These are phyloP conservation scores for Xanthoconium stramineum DNA, from an alignment of 768 basidiomycete species.

Conservation along the genomic window DNA sequence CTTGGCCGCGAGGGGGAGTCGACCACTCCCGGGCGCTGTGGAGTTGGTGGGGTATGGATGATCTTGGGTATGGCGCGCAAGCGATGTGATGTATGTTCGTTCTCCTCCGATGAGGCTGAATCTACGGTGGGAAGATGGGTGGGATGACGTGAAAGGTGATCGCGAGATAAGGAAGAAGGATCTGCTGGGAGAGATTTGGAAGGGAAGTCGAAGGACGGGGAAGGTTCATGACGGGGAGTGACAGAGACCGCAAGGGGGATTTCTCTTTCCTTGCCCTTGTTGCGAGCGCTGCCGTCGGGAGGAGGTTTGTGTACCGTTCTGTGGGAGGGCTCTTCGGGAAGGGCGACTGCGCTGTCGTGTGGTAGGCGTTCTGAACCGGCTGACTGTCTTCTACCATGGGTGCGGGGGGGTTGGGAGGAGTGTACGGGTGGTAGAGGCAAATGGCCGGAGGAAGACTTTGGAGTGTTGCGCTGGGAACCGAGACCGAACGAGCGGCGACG, in stretches of 20 bases:
- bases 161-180: slow-evolving; percentile 15
- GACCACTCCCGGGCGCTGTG: slow-evolving; percentile 25
- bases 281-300: slow-evolving; percentile 14
- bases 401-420: slow-evolving; percentile 7
- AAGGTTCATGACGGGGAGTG: slow-evolving; percentile 6
- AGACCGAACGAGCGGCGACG: slow-evolving; percentile 33
- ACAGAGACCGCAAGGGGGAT: neutral
- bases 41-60: slow-evolving; percentile 37
- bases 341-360: slow-evolving; percentile 33
- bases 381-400: slow-evolving; percentile 28
- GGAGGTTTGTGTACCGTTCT: slow-evolving; percentile 8
- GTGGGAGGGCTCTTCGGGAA: slow-evolving; percentile 25
- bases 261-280: slow-evolving; percentile 30
- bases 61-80: slow-evolving; percentile 30
- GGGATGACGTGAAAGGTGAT: slow-evolving; percentile 8
- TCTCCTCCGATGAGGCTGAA: slow-evolving; percentile 25
- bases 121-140: slow-evolving; percentile 26
- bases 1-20: slow-evolving; percentile 5
- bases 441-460: slow-evolving; percentile 28
- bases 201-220: slow-evolving; percentile 12
- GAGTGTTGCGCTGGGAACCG: slow-evolving; percentile 27
- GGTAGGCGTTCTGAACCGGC: slow-evolving; percentile 30
- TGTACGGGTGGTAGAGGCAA: slow-evolving; percentile 25
- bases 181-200: slow-evolving; percentile 24
- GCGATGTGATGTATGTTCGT: slow-evolving; percentile 24